Base-by-base conservation (phyloP, 805 yeast species). In the Candida ovalis region DNA sequence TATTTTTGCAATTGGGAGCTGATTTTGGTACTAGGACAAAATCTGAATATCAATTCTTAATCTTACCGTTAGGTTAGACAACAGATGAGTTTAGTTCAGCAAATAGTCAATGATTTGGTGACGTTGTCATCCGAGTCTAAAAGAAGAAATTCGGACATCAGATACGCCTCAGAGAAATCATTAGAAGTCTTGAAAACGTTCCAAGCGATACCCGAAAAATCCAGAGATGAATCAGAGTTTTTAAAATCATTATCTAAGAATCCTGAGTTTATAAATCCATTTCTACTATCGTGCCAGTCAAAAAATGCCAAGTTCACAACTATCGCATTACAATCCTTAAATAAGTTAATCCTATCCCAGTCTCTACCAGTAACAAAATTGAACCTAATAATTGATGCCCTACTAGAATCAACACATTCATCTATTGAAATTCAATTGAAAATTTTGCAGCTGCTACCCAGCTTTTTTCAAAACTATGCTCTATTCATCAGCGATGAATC, bases 361-460 rank as follows among this genome's bases (percentile, higher is more conserved):
- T 75, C 82, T 2, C 68, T 92, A 10, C 82, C 91, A 0, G 67
- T 71, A 0, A 67, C 71, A 3, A 73, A 79, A 40, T 58, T 84
- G 18, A 73, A 73, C 18, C 76, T 76, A 5, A 73, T 92, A 6
- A 67, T 92, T 19, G 84, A 80, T 36, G 82, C 90, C 0, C 72
- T 89, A 30, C 72, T 75, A 28, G 91, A 87, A 48, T 88, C 95
- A 0, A 79, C 92, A 0, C 82, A 82, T 57, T 70, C 86, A 13
- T 86, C 94, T 0, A 74, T 80, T 23, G 97, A 91, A 38, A 84
- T 88, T 41, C 97, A 92, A 65, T 74, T 94, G 52, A 88, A 90
- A 60, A 83, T 90, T 12, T 68, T 92, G 35, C 99, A 92, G 68
- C 73, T 88, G 12, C 71, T 92, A 21, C 97, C 97, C 0, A 72